phyloP scores from a whole-genome alignment of 257 asterid species.

The Echium plantagineum region DNA sequence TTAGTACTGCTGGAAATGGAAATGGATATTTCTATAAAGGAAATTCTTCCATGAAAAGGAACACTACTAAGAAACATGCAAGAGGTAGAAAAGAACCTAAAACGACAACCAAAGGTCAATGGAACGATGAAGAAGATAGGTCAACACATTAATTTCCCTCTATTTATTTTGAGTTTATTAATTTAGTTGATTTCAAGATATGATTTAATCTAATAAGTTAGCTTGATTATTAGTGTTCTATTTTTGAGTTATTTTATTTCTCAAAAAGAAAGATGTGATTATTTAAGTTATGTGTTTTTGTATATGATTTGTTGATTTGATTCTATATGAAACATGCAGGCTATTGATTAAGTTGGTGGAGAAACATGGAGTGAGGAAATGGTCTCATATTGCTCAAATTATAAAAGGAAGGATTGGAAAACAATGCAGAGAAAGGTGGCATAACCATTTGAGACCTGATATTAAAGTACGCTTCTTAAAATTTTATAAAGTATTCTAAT shows the following conservation, averaged over 20 bases:
- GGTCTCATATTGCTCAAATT: slow-evolving; percentile 73
- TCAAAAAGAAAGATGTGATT: background rate
- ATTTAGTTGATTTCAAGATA: too few relatives aligned
- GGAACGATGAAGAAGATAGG: slow-evolving; percentile 73
- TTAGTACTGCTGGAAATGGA: slow-evolving; percentile 33
- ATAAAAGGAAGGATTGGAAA: slow-evolving; percentile 80
- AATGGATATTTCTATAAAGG: slow-evolving; percentile 12
- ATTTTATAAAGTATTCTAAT: too few relatives aligned
- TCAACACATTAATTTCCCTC: background rate
- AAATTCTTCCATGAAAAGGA: slow-evolving; percentile 5
- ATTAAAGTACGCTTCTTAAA: slow-evolving; percentile 37
- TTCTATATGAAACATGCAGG: slow-evolving; percentile 18
- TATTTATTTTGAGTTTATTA: too few relatives aligned
- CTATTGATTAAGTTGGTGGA: slow-evolving; percentile 51
- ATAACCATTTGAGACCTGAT: slow-evolving; percentile 81
- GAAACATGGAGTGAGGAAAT: slow-evolving; percentile 64
- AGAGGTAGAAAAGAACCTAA: slow-evolving; percentile 26
- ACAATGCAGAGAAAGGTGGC: slow-evolving; percentile 96
- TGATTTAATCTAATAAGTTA: too few relatives aligned
- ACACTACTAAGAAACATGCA: slow-evolving; percentile 12
- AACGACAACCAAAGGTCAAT: slow-evolving; percentile 81
- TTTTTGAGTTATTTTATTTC: background rate
- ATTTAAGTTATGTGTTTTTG: too few relatives aligned
- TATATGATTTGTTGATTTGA: background rate
- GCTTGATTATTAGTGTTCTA: too few relatives aligned